Conservation (phyloP, 2,329 filamentous ascomycete species). For the Thermoascus crustaceus region DNA sequence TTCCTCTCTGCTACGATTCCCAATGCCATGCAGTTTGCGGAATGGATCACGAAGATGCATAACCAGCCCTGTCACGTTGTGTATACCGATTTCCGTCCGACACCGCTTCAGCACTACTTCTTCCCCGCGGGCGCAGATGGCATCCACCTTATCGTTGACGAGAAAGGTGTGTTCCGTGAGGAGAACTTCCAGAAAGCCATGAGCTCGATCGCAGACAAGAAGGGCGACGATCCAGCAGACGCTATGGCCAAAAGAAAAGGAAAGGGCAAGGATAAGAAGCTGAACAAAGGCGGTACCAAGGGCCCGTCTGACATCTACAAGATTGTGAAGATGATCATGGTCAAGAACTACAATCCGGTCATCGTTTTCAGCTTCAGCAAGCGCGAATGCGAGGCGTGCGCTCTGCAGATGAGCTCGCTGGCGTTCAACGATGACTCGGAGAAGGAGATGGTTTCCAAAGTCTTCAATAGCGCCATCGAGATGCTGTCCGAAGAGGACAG, state of each 20-base stretch:
- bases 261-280: conserved; percentile 84
- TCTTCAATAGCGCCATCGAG: conserved; percentile 88
- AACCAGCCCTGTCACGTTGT: conserved; percentile 97
- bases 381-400: conserved; percentile 85
- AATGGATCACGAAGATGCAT: conserved; percentile 98
- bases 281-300: conserved; percentile 72
- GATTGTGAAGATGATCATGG: conserved; percentile 98
- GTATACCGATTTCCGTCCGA: conserved; percentile 96
- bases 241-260: conserved; percentile 72
- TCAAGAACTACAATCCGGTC: conserved; percentile 93
- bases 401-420: conserved; percentile 75
- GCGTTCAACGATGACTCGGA: conserved; percentile 96
- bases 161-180: conserved; percentile 92
- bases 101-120: conserved; percentile 94
- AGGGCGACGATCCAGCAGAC: conserved; percentile 75
- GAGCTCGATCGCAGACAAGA: conserved; percentile 77
- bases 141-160: conserved; percentile 89
- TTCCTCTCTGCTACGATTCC: conserved; percentile 97
- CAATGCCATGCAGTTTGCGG: conserved; percentile 97
- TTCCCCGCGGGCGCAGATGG: conserved; percentile 89
- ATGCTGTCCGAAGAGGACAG: conserved; percentile 89
- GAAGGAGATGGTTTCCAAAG: conserved; percentile 86
- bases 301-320: conserved; percentile 82
- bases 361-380: conserved; percentile 99
- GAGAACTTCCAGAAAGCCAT: conserved; percentile 97